Conservation (phyloP, 352 stramenopile genomes). For the Phytophthora fragariaefolia region DNA sequence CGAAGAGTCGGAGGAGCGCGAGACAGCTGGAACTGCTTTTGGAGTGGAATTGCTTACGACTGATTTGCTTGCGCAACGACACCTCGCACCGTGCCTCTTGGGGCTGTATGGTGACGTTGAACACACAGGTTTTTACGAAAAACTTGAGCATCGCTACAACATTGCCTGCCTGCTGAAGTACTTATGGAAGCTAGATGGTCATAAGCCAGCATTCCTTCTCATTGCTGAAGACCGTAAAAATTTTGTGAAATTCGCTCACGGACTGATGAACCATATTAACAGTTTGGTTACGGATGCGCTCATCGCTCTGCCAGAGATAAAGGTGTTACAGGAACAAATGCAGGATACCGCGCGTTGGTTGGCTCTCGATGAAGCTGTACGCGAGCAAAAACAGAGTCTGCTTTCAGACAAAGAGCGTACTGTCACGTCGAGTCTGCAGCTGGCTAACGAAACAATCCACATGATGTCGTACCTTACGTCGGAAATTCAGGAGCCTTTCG, state of each 20-base stretch:
- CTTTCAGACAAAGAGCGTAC: constrained; percentile 91
- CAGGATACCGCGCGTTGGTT: constrained; percentile 79
- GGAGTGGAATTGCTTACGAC: constrained; percentile 71
- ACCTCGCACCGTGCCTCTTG: constrained; percentile 95
- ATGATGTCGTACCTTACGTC: constrained; percentile 98
- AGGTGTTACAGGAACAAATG: constrained; percentile 93
- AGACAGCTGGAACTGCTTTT: constrained; percentile 59
- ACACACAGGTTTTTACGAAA: constrained; percentile 98
- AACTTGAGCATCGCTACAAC: constrained; percentile 96
- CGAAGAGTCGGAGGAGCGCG: constrained; percentile 78
- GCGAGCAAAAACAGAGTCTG: constrained; percentile 89
- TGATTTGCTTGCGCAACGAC: constrained; percentile 72
- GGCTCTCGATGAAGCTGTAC: constrained; percentile 89
- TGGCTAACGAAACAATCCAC: constrained; percentile 98
- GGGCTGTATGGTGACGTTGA: constrained; percentile 99
- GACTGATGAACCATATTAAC: constrained; percentile 99
- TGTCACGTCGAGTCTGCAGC: constrained; percentile 93
- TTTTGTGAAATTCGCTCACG: constrained; percentile 99
- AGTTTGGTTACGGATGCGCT: constrained; percentile 95
- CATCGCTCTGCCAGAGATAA: constrained; percentile 96
- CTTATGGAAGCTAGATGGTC: constrained; percentile 94
- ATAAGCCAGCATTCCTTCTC: constrained; percentile 94
- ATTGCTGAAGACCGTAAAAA: constrained; percentile 93
- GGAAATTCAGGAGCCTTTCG: constrained; percentile 94
- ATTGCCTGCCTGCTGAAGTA: constrained; percentile 97